Base-by-base conservation (phyloP, 805 yeast genomes). In the Spathaspora sp. region DNA sequence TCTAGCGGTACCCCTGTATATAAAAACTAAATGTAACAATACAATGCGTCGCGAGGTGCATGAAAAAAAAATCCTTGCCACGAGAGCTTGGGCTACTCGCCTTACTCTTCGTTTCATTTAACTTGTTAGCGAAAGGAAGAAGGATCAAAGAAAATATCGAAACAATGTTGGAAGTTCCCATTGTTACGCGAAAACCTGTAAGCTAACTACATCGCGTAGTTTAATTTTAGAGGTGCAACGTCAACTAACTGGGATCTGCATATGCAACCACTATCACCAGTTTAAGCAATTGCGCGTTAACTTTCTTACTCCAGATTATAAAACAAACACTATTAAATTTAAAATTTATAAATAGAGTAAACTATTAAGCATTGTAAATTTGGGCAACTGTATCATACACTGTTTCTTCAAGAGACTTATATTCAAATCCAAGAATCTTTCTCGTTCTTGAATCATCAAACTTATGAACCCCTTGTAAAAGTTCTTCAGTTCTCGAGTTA, bases 311-410 rank as follows among this genome's bases (percentile, higher is more conserved):
- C 5, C 35, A 31, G 35, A 11, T n/a, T n/a, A n/a, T n/a, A n/a
- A n/a, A n/a, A n/a, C n/a, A n/a, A n/a, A n/a, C n/a, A 31, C 35
- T 14, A 31, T 11, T 11, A 31, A 10, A 31, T 31, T 31, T 14
- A 31, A 31, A n/a, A n/a, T n/a, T 8, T 31, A 31, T 31, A 5
- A 11, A 11, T 5, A 31, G n/a, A 31, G 4, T 10, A 5, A 31
- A 31, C 35, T 31, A 5, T 31, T 31, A 31, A 31, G 35, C 35
- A 31, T 31, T 31, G n/a, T 31, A 31, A 31, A 31, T 31, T 31
- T 77, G 83, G 11, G 57, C 56, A 28, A 73, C 67, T 14, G 77
- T 67, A 52, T 79, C 81, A 8, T 61, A 62, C 2, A 80, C 69
- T 1, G 75, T 62, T 5, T 65, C 63, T 47, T 75, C 71, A 50